Evolutionary conservation across 345 rosid species (phyloP).

Genomic region (Lumnitzera racemosa): DNA sequence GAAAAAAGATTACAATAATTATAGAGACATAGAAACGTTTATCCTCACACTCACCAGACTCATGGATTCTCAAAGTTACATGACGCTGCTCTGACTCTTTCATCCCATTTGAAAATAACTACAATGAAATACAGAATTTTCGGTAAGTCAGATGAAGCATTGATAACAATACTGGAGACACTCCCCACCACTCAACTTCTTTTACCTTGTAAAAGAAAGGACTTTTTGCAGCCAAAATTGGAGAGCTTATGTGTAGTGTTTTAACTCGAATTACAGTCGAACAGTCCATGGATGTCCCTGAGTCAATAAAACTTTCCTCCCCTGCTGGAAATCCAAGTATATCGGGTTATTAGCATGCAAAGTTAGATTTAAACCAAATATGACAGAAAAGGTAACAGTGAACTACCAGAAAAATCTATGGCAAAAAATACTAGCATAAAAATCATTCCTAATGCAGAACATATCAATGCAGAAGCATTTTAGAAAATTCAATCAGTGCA

Average conservation of each 20-base stretch:
- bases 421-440: too few species aligned
- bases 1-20: background rate
- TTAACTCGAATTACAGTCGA: conserved; percentile 36
- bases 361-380: too few species aligned
- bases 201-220: conserved; percentile 71
- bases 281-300: conserved; percentile 31
- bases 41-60: conserved; percentile 41
- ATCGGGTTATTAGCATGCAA: too few species aligned
- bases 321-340: too few species aligned
- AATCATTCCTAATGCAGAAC: too few species aligned
- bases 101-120: conserved; percentile 86
- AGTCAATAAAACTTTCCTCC: conserved; percentile 4
- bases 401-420: too few species aligned
- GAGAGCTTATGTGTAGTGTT: conserved; percentile 64
- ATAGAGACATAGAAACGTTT: background rate
- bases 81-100: conserved; percentile 62
- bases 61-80: conserved; percentile 56
- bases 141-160: too few species aligned
- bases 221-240: conserved; percentile 72
- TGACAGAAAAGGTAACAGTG: too few species aligned
- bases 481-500: too few species aligned
- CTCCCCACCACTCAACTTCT: background rate
- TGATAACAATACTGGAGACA: too few species aligned
- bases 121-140: conserved; percentile 9
- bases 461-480: too few species aligned